Evolutionary conservation across 2,329 filamentous ascomycete species (phyloP).

Genomic region (Dactylellina drechsleri): DNA sequence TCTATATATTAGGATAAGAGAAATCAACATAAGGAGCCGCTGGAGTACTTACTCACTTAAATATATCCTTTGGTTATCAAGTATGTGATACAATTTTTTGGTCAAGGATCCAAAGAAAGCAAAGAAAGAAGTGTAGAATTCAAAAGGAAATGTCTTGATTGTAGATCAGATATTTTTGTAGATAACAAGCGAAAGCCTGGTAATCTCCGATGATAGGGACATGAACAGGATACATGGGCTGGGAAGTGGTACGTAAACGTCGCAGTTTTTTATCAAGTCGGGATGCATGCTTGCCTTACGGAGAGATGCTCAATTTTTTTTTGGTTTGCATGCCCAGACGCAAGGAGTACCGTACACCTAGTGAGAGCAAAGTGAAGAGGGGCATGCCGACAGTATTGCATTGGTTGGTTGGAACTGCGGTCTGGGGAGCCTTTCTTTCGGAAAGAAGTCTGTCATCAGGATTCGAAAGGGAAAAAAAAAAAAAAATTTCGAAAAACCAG

Average conservation of each 20-base stretch:
- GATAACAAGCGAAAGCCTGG: slow-evolving; percentile 32
- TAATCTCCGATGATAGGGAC: slow-evolving; percentile 52
- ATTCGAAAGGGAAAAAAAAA: slow-evolving; percentile 4
- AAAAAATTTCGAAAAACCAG: slow-evolving; percentile 6
- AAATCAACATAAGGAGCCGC: slow-evolving; percentile 23
- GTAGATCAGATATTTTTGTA: slow-evolving; percentile 49
- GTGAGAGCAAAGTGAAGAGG: slow-evolving; percentile 9
- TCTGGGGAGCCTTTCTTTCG: not conserved
- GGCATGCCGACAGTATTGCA: slow-evolving; percentile 36
- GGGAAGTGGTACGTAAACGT: slow-evolving; percentile 35
- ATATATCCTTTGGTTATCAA: no score
- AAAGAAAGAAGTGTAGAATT: not conserved
- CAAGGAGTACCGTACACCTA: not conserved
- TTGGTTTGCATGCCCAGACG: slow-evolving; percentile 16
- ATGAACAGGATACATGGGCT: slow-evolving; percentile 7
- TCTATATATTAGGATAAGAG: slow-evolving; percentile 7
- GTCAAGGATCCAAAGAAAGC: not conserved
- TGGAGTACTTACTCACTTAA: no score
- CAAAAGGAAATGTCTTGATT: slow-evolving; percentile 9
- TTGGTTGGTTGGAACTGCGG: slow-evolving; percentile 3
- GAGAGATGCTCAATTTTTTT: slow-evolving; percentile 2
- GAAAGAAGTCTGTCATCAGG: not conserved
- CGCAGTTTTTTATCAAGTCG: slow-evolving; percentile 24
- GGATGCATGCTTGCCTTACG: slow-evolving; percentile 29
- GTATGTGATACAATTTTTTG: no score